A percentile compares a stretch with the other conserved stretches of the same genome.
phyloP scores from a whole-genome alignment of 371 early-diverging fungal species.

The Rhizopus microsporus region DNA sequence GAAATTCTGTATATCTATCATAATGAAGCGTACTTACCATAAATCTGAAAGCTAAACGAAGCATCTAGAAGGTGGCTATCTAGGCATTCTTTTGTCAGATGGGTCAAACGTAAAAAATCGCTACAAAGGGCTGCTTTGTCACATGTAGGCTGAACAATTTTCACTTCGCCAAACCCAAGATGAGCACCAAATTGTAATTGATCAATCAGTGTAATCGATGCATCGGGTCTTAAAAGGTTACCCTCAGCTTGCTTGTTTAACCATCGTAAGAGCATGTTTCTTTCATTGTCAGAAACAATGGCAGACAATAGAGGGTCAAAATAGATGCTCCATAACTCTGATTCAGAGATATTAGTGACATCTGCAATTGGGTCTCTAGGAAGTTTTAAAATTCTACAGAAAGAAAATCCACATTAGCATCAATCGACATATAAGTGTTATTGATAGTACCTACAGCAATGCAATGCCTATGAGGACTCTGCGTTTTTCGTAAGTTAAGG shows the following conservation, averaged over 20 bases:
- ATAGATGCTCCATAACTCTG: conserved; percentile 7
- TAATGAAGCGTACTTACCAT: conserved; percentile 9
- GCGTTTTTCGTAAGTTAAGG: conserved; percentile 7
- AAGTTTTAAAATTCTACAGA: conserved; percentile 7
- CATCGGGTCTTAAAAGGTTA: conserved; percentile 6
- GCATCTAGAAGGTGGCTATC: conserved; percentile 8
- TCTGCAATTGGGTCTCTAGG: conserved; percentile 9
- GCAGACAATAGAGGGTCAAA: conserved; percentile 8
- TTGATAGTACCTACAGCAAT: conserved; percentile 6
- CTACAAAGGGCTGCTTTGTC: conserved; percentile 7
- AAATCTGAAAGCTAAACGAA: conserved; percentile 9
- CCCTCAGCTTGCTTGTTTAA: conserved; percentile 6
- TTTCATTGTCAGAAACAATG: conserved; percentile 8
- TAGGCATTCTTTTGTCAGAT: conserved; percentile 8
- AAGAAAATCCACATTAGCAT: conserved; percentile 8
- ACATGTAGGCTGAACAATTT: conserved; percentile 9
- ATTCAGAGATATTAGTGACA: conserved; percentile 6
- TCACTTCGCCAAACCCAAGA: conserved; percentile 12
- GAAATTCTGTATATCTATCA: conserved; percentile 4
- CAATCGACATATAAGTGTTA: conserved; percentile 8
- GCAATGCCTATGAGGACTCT: conserved; percentile 9
- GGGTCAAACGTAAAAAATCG: conserved; percentile 6
- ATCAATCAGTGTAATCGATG: conserved; percentile 1
- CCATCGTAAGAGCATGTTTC: conserved; percentile 10
- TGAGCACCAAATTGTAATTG: conserved; percentile 8